Evolutionary conservation across 306 rosid genomes (phyloP).

Genomic region (Spatholobus suberectus): DNA sequence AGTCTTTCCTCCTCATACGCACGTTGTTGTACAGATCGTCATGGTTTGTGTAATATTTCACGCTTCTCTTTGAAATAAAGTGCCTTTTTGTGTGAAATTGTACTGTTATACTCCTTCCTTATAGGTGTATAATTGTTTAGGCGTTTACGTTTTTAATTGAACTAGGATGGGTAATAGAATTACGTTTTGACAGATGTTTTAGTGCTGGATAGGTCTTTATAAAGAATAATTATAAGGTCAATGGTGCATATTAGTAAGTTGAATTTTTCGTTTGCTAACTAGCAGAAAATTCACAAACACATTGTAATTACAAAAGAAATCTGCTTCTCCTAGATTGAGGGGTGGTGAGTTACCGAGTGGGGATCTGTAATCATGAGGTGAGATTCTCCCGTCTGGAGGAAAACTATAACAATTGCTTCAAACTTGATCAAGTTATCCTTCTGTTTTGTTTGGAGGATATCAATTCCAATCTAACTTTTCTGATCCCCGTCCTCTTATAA

Average conservation of each 20-base stretch:
- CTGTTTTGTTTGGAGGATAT: too few species aligned
- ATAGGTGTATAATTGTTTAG: background rate
- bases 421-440: too few species aligned
- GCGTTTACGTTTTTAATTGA: too few species aligned
- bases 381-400: background rate
- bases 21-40: background rate
- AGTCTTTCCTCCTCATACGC: background rate
- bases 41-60: background rate
- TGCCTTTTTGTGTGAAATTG: background rate
- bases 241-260: background rate
- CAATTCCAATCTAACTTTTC: too few species aligned
- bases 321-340: background rate
- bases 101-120: too few species aligned
- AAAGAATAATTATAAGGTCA: background rate
- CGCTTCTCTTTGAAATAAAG: background rate
- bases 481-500: too few species aligned
- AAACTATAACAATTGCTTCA: background rate
- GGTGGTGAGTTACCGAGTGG: background rate
- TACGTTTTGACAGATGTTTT: too few species aligned
- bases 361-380: background rate
- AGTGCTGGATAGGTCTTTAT: background rate
- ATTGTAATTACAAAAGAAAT: background rate
- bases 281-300: background rate
- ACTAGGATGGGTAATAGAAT: too few species aligned
- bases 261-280: slow-evolving; percentile 16